Base-by-base conservation (phyloP, 225 moss, liverwort and hornwort species). In the Bryoerythrophyllum caledonicum region DNA sequence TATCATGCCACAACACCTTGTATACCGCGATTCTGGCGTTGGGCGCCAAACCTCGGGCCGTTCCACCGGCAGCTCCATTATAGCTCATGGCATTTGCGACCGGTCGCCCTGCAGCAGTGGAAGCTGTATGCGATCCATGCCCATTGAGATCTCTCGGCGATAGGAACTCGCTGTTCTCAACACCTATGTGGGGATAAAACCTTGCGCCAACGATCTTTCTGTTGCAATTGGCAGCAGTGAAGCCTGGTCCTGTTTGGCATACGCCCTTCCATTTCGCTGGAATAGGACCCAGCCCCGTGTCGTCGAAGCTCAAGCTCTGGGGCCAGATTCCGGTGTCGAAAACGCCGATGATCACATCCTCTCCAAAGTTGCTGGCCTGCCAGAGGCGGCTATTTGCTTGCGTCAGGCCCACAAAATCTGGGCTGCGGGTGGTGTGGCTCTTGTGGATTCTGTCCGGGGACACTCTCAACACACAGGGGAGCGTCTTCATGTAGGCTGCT, bases 41-140 rank as follows among this genome's bases (percentile, higher is more conserved):
- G 3, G 54, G 68, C 14, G 68, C 68, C 68, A 68, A 21, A 23
- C 68, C 68, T 32, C 68, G 7, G 14, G 68, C 68, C 3, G 68
- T 68, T 21, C 54, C 68, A 14, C 11, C 13, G 3, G 49, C 49
- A 1, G 25, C 6, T 0, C 54, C 53, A 54, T 54, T 3, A 4
- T 1, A 7, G 14, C 14, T 35, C 3, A 10, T 10, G 38, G 68
- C 68, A 21, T 35, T 23, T 54, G 53, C 3, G 68, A 35, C 68
- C 51, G 48, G 23, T 4, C 68, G 34, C 15, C 68, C 68, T 4
- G 68, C 68, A 0, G 68, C 54, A 5, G 6, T 68, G 68, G 68
- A 68, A 6, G 68, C 68, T 7, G 1, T 1, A 7, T 68, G 52
- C n/a, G 21, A 52, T n/a, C 68, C 68, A 15, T 68, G 68, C 0